A percentile compares a stretch with the other conserved stretches of the same genome.
phyloP scores from a whole-genome alignment of 2,329 filamentous ascomycete species.

The Verticillium tricorpus region DNA sequence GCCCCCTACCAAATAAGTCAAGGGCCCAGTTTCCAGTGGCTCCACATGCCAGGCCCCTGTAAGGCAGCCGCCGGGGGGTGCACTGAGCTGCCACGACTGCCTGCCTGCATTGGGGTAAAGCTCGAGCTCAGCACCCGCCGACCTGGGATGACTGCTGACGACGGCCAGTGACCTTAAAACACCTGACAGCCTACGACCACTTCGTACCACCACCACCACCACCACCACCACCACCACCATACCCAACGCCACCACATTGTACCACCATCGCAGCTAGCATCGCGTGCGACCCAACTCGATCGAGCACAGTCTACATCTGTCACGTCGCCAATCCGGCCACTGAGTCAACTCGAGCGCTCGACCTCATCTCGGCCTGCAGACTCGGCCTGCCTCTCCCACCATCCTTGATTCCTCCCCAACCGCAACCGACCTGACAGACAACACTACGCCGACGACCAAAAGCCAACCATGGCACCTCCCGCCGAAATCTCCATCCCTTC shows the following conservation, averaged over 20 bases:
- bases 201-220: neutral
- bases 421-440: neutral
- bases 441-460: no score
- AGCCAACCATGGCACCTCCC: conserved; percentile 52
- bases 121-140: neutral
- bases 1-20: neutral
- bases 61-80: neutral
- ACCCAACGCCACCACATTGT: no score
- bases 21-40: neutral
- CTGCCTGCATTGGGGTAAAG: neutral
- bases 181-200: neutral
- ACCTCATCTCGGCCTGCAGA: neutral
- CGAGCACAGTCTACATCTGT: neutral
- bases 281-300: neutral
- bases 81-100: no score
- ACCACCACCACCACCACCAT: no score
- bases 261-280: neutral
- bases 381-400: neutral
- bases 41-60: neutral
- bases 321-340: neutral
- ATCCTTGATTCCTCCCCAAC: neutral
- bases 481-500: conserved; percentile 64
- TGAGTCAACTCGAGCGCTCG: neutral
- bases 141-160: neutral
- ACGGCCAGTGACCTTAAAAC: neutral